Conservation (phyloP, 2,329 filamentous ascomycete species). For the Xylaria sp. region DNA sequence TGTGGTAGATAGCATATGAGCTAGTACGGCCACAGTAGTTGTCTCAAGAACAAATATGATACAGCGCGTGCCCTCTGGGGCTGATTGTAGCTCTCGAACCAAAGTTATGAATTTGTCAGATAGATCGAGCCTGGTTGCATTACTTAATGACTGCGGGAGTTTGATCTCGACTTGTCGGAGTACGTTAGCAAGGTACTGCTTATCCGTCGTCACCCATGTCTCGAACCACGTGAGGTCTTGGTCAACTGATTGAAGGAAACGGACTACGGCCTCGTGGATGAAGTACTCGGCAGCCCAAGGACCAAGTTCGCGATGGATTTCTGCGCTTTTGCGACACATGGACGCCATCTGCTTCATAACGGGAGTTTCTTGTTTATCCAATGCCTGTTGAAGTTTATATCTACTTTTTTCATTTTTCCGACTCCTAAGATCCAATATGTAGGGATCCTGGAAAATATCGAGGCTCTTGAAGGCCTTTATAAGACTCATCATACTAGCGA, state of each 20-base stretch:
- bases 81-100: conserved; percentile 60
- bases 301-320: conserved; percentile 69
- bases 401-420: conserved; percentile 55
- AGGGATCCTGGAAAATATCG: conserved; percentile 70
- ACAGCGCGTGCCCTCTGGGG: conserved; percentile 59
- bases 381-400: conserved; percentile 51
- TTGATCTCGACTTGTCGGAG: conserved; percentile 53
- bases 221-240: conserved; percentile 48
- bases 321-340: conserved; percentile 61
- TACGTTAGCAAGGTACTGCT: conserved; percentile 63
- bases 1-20: conserved; percentile 65
- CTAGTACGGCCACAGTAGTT: conserved; percentile 68
- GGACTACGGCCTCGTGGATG: conserved; percentile 60
- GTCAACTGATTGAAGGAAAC: conserved; percentile 44
- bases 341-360: conserved; percentile 65
- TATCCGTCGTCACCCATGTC: conserved; percentile 61
- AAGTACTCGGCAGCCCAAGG: conserved; percentile 76
- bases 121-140: conserved; percentile 48
- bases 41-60: conserved; percentile 76
- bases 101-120: conserved; percentile 69
- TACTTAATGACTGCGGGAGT: conserved; percentile 34
- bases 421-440: conserved; percentile 59
- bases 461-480: conserved; percentile 54
- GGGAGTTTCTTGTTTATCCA: conserved; percentile 61
- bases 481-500: conserved; percentile 58